phyloP scores from a whole-genome alignment of 2,329 filamentous ascomycete genomes.

The Ascochyta clinopodiicola region DNA sequence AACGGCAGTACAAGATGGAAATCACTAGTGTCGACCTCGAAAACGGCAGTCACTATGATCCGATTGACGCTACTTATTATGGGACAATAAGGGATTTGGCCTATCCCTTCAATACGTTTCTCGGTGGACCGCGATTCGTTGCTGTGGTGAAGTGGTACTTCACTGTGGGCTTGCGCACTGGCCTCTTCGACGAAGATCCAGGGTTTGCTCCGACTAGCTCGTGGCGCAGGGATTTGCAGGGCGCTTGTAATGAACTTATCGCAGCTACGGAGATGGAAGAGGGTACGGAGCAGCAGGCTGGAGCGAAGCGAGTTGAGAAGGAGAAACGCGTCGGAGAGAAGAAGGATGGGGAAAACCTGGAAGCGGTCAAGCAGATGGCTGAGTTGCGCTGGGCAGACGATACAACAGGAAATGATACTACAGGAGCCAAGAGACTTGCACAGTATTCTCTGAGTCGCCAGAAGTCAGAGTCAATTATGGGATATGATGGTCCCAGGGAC shows the following conservation, averaged over 20 bases:
- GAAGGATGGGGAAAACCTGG: background rate
- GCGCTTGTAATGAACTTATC: constrained; percentile 1
- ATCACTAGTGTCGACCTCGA: background rate
- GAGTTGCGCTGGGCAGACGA: background rate
- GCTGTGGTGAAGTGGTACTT: background rate
- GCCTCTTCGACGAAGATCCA: background rate
- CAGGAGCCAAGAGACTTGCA: no score
- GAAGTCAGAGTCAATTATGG: no score
- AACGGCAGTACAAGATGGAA: background rate
- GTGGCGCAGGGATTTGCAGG: background rate
- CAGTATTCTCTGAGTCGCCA: no score
- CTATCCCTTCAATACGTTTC: background rate
- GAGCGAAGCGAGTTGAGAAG: background rate
- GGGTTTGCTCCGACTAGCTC: background rate
- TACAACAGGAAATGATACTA: background rate
- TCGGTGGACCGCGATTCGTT: background rate
- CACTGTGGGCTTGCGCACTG: background rate
- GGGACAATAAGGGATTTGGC: background rate
- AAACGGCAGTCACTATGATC: background rate
- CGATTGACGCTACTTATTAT: background rate
- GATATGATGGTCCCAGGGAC: no score
- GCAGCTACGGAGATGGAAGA: background rate
- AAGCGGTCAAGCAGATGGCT: background rate
- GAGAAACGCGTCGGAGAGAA: background rate
- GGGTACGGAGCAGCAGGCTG: background rate